These are phyloP conservation scores for Candida yuanshanica DNA, from an alignment of 805 yeast species.

Conservation along the genomic window DNA sequence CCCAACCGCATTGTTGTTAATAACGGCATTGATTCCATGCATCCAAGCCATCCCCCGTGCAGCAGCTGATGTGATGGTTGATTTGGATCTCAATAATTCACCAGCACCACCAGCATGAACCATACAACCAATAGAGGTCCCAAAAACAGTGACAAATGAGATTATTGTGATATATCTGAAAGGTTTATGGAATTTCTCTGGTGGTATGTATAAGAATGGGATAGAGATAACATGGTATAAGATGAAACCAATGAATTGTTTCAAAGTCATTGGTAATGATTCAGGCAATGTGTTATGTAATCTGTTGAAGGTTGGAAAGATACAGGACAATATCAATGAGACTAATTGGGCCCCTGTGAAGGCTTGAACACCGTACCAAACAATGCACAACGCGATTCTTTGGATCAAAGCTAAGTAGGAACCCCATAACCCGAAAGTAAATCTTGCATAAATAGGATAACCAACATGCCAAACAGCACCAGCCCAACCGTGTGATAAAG, in stretches of 20 bases:
- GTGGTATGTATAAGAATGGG: conserved; percentile 26
- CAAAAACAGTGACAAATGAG: conserved; percentile 30
- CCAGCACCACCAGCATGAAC: conserved; percentile 29
- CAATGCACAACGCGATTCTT: conserved; percentile 38
- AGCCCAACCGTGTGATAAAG: conserved; percentile 39
- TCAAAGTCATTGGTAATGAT: conserved; percentile 34
- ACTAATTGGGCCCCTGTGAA: conserved; percentile 42
- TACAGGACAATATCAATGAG: conserved; percentile 31
- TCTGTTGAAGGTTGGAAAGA: conserved; percentile 32
- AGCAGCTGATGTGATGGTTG: conserved; percentile 22
- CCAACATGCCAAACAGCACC: conserved; percentile 48
- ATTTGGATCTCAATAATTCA: conserved; percentile 24
- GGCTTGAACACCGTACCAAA: conserved; percentile 43
- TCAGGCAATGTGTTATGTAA: conserved; percentile 36
- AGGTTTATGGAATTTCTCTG: conserved; percentile 27
- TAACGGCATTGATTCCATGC: conserved; percentile 26
- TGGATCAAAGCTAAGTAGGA: conserved; percentile 37
- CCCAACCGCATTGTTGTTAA: conserved; percentile 28
- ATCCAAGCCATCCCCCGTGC: conserved; percentile 28
- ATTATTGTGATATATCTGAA: conserved; percentile 24
- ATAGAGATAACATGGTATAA: conserved; percentile 32
- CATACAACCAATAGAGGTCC: conserved; percentile 29
- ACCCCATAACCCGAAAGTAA: conserved; percentile 43
- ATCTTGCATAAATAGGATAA: conserved; percentile 38
- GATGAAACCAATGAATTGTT: conserved; percentile 35